Conservation (phyloP, 2,329 filamentous ascomycete genomes). For the Alternaria metachromatica region DNA sequence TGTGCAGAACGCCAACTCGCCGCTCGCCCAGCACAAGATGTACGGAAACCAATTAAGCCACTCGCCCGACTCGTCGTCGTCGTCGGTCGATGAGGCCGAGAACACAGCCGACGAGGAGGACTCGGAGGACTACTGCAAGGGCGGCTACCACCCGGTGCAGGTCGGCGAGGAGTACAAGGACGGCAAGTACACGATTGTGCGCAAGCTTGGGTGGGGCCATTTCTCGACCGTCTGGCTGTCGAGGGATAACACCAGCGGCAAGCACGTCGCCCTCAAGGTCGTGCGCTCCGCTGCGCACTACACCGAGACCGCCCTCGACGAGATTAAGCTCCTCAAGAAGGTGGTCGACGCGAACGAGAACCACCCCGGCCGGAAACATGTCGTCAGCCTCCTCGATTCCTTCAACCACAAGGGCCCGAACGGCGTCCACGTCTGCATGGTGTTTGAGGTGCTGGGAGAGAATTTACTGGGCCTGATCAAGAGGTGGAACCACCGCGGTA, state of each 20-base stretch:
- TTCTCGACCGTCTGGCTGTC: constrained; percentile 95
- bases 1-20: constrained; percentile 59
- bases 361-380: constrained; percentile 92
- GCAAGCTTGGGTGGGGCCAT: constrained; percentile 97
- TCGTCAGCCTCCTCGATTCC: constrained; percentile 93
- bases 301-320: constrained; percentile 97
- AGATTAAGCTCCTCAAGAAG: constrained; percentile 97
- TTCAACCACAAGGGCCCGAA: constrained; percentile 98
- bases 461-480: constrained; percentile 95
- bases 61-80: constrained; percentile 78
- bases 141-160: constrained; percentile 93
- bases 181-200: constrained; percentile 92
- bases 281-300: constrained; percentile 98
- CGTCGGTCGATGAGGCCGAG: constrained; percentile 81
- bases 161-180: constrained; percentile 98
- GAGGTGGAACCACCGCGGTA: constrained; percentile 96
- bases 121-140: constrained; percentile 99
- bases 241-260: constrained; percentile 84
- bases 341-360: constrained; percentile 95
- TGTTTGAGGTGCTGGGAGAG: constrained; percentile 96
- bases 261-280: constrained; percentile 97
- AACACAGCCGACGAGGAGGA: constrained; percentile 98
- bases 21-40: constrained; percentile 54
- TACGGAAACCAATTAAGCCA: constrained; percentile 67
- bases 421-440: constrained; percentile 97